Conservation (phyloP, 2,329 filamentous ascomycete genomes). For the Chaetomiaceae sp. region DNA sequence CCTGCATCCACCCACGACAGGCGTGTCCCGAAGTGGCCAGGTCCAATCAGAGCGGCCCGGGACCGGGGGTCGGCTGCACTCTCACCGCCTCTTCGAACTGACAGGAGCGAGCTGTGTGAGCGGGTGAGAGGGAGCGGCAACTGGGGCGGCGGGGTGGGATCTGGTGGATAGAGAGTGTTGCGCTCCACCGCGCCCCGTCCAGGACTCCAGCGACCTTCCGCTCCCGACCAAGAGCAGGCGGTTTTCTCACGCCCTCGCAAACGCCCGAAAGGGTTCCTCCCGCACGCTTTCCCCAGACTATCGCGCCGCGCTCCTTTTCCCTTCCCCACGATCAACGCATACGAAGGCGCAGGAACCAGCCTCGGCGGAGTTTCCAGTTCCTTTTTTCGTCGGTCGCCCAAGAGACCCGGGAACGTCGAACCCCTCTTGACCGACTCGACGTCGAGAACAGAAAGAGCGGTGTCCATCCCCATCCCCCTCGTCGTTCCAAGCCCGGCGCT, state of each 20-base stretch:
- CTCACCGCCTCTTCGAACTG: slow-evolving; percentile 31
- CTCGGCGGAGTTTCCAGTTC: slow-evolving; percentile 7
- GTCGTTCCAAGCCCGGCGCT: slow-evolving; percentile 30
- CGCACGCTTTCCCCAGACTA: slow-evolving; percentile 15
- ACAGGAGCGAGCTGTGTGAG: slow-evolving; percentile 23
- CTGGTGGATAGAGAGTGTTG: not conserved
- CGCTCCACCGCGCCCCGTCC: slow-evolving; percentile 11
- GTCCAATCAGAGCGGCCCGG: slow-evolving; percentile 24
- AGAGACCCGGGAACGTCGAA: slow-evolving; percentile 24
- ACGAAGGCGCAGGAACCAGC: slow-evolving; percentile 9
- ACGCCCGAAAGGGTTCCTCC: slow-evolving; percentile 14
- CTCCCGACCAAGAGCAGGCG: slow-evolving; percentile 4
- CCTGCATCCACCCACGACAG: slow-evolving; percentile 23
- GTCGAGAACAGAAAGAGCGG: slow-evolving; percentile 41
- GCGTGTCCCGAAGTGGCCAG: slow-evolving; percentile 14
- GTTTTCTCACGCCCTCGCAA: slow-evolving; percentile 12
- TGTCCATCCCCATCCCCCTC: slow-evolving; percentile 32
- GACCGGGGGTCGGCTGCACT: slow-evolving; percentile 26
- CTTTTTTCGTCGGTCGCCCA: not conserved
- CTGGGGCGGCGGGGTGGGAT: slow-evolving; percentile 8
- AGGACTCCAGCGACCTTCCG: slow-evolving; percentile 11
- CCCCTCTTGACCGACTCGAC: slow-evolving; percentile 35
- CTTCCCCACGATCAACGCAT: slow-evolving; percentile 2
- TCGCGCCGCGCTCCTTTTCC: slow-evolving; percentile 9
- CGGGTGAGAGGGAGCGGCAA: slow-evolving; percentile 10